A percentile compares a stretch with the other conserved stretches of the same genome.
phyloP scores from a whole-genome alignment of 2,329 filamentous ascomycete genomes.

The Diaporthe sp. region DNA sequence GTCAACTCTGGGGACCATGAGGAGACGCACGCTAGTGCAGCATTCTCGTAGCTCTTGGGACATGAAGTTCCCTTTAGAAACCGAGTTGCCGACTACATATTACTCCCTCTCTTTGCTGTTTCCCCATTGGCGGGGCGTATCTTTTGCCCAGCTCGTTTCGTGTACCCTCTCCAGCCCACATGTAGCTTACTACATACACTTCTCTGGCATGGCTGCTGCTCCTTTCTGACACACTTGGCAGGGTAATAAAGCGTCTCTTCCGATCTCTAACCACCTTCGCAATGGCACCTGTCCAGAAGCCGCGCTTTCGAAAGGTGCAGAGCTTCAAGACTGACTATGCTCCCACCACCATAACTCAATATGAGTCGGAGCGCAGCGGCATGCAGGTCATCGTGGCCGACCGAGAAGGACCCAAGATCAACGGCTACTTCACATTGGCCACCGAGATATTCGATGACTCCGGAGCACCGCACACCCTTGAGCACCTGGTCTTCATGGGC shows the following conservation, averaged over 20 bases:
- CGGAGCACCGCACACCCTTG: conserved; percentile 89
- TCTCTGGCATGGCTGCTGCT: not conserved
- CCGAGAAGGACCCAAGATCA: conserved; percentile 92
- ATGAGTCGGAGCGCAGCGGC: conserved; percentile 94
- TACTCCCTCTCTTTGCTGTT: not conserved
- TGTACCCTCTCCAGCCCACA: conserved; percentile 8
- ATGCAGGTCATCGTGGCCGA: conserved; percentile 96
- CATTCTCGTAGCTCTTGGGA: conserved; percentile 28
- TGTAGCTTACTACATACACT: not conserved
- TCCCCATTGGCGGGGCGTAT: not conserved
- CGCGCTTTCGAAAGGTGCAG: conserved; percentile 86
- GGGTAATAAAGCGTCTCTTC: conserved; percentile 43
- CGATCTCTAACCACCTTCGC: conserved; percentile 49
- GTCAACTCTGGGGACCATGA: not conserved
- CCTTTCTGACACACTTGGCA: conserved; percentile 44
- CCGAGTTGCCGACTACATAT: conserved; percentile 16
- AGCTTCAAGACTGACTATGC: conserved; percentile 92
- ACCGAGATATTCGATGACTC: conserved; percentile 99
- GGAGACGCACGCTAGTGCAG: conserved; percentile 22
- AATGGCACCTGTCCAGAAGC: conserved; percentile 69
- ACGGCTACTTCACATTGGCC: conserved; percentile 94
- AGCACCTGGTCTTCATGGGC: conserved; percentile 89
- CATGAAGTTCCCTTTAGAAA: not conserved
- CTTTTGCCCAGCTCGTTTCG: conserved; percentile 6
- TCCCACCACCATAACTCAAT: conserved; percentile 89